Evolutionary conservation across 495 filamentous ascomycete genomes (phyloP).

Genomic region (Aspergillus mulundensis): DNA sequence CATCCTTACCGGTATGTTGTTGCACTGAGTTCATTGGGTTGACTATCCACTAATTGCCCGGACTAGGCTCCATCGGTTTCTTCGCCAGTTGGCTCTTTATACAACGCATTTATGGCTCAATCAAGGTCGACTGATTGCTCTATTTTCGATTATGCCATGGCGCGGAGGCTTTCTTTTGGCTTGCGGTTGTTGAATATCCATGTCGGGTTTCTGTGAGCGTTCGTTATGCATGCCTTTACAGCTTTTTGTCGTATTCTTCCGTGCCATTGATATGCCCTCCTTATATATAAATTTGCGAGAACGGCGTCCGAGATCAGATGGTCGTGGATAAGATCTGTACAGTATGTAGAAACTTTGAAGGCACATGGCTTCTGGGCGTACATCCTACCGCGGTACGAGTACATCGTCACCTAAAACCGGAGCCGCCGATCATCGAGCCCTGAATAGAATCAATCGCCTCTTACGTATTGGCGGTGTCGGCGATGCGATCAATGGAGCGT

Average conservation of each 20-base stretch:
- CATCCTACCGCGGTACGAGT: background rate
- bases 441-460: background rate
- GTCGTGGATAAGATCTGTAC: background rate
- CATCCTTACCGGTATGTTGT: slow-evolving; percentile 78
- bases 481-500: slow-evolving; percentile 1
- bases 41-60: slow-evolving; percentile 16
- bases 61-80: slow-evolving; percentile 84
- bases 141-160: background rate
- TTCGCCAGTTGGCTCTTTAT: slow-evolving; percentile 93
- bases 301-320: slow-evolving; percentile 1
- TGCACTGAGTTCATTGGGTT: background rate
- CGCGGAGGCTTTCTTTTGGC: background rate
- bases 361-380: background rate
- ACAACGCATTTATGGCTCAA: slow-evolving; percentile 86
- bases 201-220: background rate
- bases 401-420: background rate
- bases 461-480: background rate
- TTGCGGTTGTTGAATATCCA: background rate
- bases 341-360: background rate
- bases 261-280: slow-evolving; percentile 6
- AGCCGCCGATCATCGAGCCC: background rate
- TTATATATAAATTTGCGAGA: slow-evolving; percentile 18
- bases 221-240: slow-evolving; percentile 4
- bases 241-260: background rate
- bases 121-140: slow-evolving; percentile 78